phyloP scores from a whole-genome alignment of 331 rosid genomes.

The Erythrophleum ivorense region DNA sequence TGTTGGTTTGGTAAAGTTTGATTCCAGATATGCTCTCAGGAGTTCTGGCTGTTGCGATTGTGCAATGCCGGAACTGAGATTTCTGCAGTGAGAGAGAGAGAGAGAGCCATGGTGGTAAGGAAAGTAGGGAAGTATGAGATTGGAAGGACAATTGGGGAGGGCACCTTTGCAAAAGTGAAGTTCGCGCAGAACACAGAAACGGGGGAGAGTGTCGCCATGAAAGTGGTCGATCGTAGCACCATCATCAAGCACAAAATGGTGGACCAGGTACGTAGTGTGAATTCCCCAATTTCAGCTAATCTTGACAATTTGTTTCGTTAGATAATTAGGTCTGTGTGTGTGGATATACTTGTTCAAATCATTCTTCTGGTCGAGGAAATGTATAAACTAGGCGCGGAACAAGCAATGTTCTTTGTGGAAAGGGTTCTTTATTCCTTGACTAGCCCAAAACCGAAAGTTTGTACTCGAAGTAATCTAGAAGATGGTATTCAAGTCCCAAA shows the following conservation, averaged over 20 bases:
- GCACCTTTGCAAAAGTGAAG: slow-evolving; percentile 92
- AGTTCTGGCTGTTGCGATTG: slow-evolving; percentile 7
- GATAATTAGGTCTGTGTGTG: background rate
- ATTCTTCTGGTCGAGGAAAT: background rate
- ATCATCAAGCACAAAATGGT: slow-evolving; percentile 93
- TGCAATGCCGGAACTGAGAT: slow-evolving; percentile 53
- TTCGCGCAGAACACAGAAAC: slow-evolving; percentile 93
- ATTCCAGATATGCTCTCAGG: background rate
- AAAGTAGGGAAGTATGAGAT: slow-evolving; percentile 91
- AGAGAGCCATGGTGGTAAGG: slow-evolving; percentile 69
- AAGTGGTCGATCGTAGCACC: slow-evolving; percentile 81
- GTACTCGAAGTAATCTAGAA: background rate
- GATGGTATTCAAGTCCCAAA: background rate
- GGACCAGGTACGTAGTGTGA: slow-evolving; percentile 75
- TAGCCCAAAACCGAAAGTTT: background rate
- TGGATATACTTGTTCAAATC: background rate
- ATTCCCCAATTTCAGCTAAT: slow-evolving; percentile 16
- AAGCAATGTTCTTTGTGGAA: background rate
- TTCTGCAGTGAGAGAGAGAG: slow-evolving; percentile 35
- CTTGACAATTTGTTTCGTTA: background rate
- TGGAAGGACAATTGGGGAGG: slow-evolving; percentile 92
- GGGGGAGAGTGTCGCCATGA: slow-evolving; percentile 96
- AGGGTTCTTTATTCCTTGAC: background rate
- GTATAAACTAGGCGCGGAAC: background rate
- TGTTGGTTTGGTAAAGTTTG: slow-evolving; percentile 27